Evolutionary conservation across 768 basidiomycete species (phyloP), one percentile per base, ranked within the genome.

Genomic region (Lactarius akahatsu): DNA sequence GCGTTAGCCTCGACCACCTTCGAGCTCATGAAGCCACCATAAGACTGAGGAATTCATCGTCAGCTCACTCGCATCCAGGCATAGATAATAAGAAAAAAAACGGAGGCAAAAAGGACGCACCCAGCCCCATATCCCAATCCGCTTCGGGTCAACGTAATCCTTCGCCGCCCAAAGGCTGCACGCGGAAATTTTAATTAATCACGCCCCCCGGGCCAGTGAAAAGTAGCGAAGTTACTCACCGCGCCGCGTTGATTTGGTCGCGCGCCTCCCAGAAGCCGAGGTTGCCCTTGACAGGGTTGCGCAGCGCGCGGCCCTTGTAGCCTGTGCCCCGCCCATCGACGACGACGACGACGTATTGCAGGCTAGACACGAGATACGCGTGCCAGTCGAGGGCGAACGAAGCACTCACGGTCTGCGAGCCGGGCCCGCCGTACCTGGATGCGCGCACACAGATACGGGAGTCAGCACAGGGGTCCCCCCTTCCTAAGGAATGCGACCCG

Each of bases 71-170:
- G 45, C 58, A 40, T 52, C 10, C 15, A 50, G 32, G 9, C 28
- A 36, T 36, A 36, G 8, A 36, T 36, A 40, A 40, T 38, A 40
- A 15, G 13, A 38, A 15, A 4, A 38, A 38, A 38, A 38, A 56
- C 52, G 30, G 15, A 23, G 7, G 13, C 26, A 40, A 40, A 62
- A 10, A 58, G 6, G 15, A 78, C 90, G 74, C 68, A 94, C 93
- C 96, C 97, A 98, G 52, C 97, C 97, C 96, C 96, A 98, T 59
- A 98, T 90, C 0, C 96, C 97, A 57, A 98, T 91, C 55, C 94
- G 81, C 74, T 85, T 86, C 45, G 86, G 80, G 75, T 99, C 97
- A 1, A 98, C 90, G 74, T 98, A 98, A 18, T 84, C 81, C 76
- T 91, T 92, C 70, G 86, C 81, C 2, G 90, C 92, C 92, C 94